These are phyloP conservation scores for Colletotrichum paranaense DNA, from an alignment of 2,329 filamentous ascomycete genomes.

Conservation along the genomic window DNA sequence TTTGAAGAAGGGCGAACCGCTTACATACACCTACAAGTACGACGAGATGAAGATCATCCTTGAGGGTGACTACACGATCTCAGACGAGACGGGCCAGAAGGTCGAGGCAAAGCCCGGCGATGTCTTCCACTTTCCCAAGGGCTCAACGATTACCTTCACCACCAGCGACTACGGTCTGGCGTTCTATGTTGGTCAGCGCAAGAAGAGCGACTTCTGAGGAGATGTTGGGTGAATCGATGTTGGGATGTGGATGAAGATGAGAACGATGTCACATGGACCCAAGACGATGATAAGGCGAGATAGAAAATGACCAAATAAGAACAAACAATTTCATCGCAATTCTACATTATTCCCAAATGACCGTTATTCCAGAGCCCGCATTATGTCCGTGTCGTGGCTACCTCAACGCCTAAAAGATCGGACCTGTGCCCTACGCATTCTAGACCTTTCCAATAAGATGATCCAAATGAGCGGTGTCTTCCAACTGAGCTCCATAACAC, in stretches of 20 bases:
- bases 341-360: neutral
- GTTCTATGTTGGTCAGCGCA: conserved; percentile 63
- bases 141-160: conserved; percentile 73
- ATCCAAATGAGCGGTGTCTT: neutral
- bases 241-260: neutral
- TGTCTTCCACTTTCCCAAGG: conserved; percentile 77
- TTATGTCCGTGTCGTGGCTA: neutral
- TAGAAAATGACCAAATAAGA: neutral
- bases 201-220: conserved; percentile 44
- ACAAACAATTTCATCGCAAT: neutral
- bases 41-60: conserved; percentile 81
- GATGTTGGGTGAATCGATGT: fast-evolving
- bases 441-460: neutral
- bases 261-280: too few relatives aligned
- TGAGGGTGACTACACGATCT: conserved; percentile 74
- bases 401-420: neutral
- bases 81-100: conserved; percentile 69
- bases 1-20: conserved; percentile 73
- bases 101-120: conserved; percentile 71
- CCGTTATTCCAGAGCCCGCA: neutral
- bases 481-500: neutral
- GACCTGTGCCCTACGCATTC: neutral
- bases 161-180: conserved; percentile 70
- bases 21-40: conserved; percentile 77
- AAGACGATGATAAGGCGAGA: neutral